Evolutionary conservation across 1,284 basidiomycete genomes (phyloP), one percentile per base, ranked within the genome.

Genomic region (Coriolopsis trogii): DNA sequence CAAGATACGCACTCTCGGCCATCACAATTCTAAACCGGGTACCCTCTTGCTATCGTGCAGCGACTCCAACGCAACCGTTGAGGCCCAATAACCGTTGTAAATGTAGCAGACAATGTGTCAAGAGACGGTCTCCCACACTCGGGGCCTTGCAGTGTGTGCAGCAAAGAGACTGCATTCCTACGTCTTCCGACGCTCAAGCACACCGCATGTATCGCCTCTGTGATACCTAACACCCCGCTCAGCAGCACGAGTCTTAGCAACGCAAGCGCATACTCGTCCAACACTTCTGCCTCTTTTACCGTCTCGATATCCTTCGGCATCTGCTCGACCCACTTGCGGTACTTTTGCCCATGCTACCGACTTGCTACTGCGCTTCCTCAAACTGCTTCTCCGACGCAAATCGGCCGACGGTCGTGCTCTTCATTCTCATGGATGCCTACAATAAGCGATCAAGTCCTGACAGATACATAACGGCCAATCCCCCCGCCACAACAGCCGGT

Each of bases 281-380:
- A 77, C 39, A 74, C 71, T 48, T 85, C 81, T 2, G 78, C 77
- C 56, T 81, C 77, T 47, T 74, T 76, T 21, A 78, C 73, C 16
- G 76, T 76, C 53, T 76, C 72, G 18, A 79, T 73, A 62, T 82
- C 85, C 59, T 78, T 78, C 23, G 74, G 72, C 56, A 85, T 72
- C 58, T 83, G 81, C 8, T 76, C 75, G 30, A 77, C 72, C 70
- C 81, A 76, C 50, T 83, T 82, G 16, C 73, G 74, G 50, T 83
- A 78, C 70, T n/a, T 85, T 85, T 25, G 86, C 86, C 86, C 86
- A 88, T 29, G 85, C 84, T 6, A 88, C 86, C 7, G 80, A 79
- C 70, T 88, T 88, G n/a, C 70, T 74, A 50, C 69, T 72, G 26
- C 52, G 67, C 44, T 81, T 78, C 68, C 80, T 86, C 55, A 87